These are phyloP conservation scores for Dipteronia sinensis DNA, from an alignment of 345 rosid genomes.

Conservation along the genomic window DNA sequence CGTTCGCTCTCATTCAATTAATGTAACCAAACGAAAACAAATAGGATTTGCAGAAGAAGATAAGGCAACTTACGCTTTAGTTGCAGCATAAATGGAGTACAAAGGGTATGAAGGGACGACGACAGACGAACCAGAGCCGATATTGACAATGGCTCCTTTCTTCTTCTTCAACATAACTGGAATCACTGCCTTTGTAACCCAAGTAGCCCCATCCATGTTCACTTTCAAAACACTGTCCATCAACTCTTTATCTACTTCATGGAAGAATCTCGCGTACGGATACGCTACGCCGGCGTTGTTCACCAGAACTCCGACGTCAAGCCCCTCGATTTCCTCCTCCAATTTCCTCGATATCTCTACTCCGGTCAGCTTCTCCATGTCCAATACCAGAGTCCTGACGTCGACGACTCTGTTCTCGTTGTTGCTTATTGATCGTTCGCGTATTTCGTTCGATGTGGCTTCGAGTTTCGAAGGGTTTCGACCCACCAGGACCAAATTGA, in stretches of 20 bases:
- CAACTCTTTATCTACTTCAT: constrained; percentile 41
- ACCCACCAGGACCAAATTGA: constrained; percentile 41
- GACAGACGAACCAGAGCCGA: constrained; percentile 50
- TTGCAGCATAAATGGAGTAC: constrained; percentile 33
- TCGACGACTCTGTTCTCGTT: neutral
- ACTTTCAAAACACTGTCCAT: constrained; percentile 41
- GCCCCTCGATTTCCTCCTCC: constrained; percentile 27
- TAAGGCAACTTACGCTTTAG: constrained; percentile 46
- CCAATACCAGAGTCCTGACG: constrained; percentile 27
- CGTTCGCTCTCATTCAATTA: too few relatives aligned
- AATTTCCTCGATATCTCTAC: constrained; percentile 27
- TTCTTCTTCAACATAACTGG: constrained; percentile 46
- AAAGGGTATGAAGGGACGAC: constrained; percentile 37
- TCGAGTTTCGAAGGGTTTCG: constrained; percentile 44
- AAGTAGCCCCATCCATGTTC: constrained; percentile 37
- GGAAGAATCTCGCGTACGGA: constrained; percentile 36
- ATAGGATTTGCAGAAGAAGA: neutral
- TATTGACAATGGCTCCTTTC: constrained; percentile 50
- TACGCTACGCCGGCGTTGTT: constrained; percentile 43
- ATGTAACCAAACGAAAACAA: too few relatives aligned
- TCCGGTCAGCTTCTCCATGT: constrained; percentile 31
- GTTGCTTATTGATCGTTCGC: neutral
- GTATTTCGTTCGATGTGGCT: constrained; percentile 23
- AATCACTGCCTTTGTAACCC: constrained; percentile 44
- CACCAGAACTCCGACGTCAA: constrained; percentile 45